Base-by-base conservation (phyloP, 305 asterid genomes). In the Solanum hybrid region DNA sequence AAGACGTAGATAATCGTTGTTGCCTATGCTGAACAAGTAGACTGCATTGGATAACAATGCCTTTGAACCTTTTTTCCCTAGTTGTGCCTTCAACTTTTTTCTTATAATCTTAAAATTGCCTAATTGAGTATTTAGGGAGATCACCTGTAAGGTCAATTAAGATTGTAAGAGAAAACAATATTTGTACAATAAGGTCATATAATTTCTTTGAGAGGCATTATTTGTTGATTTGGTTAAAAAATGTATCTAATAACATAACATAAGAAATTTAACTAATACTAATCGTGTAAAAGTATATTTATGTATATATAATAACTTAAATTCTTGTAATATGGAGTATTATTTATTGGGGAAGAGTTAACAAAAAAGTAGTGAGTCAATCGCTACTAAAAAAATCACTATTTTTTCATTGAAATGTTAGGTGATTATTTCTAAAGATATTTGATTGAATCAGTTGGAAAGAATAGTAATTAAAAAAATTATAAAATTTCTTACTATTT, bases 1-100 rank as follows among this genome's bases (percentile, higher is more conserved):
- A 78, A 78, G 83, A 20, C 83, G 61, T 9, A 79, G 32, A 22
- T 86, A 86, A 22, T 86, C 79, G n/a, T 86, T 86, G 77, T 70
- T 86, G 79, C n/a, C 79, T 51, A 86, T 17, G 89, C 57, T 86
- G 31, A 86, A 86, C 45, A 22, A 51, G 89, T 86, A 86, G 77
- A 86, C 45, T 9, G 79, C 89, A 11, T 86, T 61, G 31, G 89
- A 86, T 5, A 86, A 4, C 31, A 86, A 20, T 86, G 31, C 51
- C 7, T 86, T 15, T 61, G 89, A 86, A 29, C 10, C 45, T n/a
- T 45, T 33, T 51, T n/a, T 33, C 79, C 79, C 89, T 36, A 86
- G 10, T 24, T 86, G 51, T 36, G 39, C 33, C 51, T 22, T 22
- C 89, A 57, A 31, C 31, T 57, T 33, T 86, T 61, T 39, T 86